Evolutionary conservation across 148 eudicot genomes (phyloP).

Genomic region (Vaccinium vitisidaea): DNA sequence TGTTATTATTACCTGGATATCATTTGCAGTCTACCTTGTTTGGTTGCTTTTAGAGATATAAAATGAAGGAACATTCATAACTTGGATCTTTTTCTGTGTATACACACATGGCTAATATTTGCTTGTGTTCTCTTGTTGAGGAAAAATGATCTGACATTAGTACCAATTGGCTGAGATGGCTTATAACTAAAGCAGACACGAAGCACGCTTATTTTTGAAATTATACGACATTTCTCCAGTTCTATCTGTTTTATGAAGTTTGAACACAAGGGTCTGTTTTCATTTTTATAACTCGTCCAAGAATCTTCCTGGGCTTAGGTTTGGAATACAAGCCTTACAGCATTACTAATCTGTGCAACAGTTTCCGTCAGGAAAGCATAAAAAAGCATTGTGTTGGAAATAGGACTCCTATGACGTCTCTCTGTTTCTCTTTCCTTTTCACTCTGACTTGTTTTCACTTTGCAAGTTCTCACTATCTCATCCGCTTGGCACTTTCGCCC

Average conservation of each 20-base stretch:
- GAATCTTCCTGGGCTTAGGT: neutral
- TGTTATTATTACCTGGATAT: neutral
- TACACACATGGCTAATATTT: neutral
- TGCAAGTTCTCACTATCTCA: neutral
- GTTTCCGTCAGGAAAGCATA: neutral
- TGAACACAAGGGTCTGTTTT: neutral
- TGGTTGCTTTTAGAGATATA: too few relatives aligned
- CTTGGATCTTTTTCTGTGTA: neutral
- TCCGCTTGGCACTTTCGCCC: neutral
- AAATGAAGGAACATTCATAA: neutral
- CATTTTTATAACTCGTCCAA: neutral
- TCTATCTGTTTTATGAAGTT: neutral
- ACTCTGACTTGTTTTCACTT: neutral
- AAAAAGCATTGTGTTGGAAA: neutral
- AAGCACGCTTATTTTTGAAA: neutral
- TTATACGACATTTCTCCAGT: neutral
- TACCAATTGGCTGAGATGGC: neutral
- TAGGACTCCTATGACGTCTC: neutral
- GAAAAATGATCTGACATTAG: neutral
- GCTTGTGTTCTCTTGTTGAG: neutral
- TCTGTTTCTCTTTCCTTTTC: too few relatives aligned
- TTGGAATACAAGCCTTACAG: neutral
- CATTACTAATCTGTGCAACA: neutral
- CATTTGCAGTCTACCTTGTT: too few relatives aligned
- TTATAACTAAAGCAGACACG: neutral